phyloP scores from a whole-genome alignment of 2,329 filamentous ascomycete genomes.

The Cladophialophora exuberans region DNA sequence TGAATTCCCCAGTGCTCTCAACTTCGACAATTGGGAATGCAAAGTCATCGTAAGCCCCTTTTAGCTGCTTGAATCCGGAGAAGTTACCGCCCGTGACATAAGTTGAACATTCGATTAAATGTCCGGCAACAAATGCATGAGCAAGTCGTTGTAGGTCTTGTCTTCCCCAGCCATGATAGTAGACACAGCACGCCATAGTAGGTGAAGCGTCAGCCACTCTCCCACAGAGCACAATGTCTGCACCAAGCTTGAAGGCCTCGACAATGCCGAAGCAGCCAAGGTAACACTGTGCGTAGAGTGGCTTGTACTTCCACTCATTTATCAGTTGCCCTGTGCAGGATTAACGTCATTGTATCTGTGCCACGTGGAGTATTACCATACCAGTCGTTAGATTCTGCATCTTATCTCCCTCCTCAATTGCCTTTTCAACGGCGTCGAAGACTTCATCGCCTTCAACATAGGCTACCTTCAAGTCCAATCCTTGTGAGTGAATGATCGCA shows the following conservation, averaged over 20 bases:
- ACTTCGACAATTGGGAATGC: slow-evolving; percentile 36
- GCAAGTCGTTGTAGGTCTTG: slow-evolving; percentile 42
- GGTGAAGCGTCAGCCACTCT: slow-evolving; percentile 46
- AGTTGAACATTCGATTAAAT: slow-evolving; percentile 39
- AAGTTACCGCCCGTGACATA: slow-evolving; percentile 61
- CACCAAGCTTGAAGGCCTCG: slow-evolving; percentile 39
- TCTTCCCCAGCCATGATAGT: slow-evolving; percentile 57
- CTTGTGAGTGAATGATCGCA: slow-evolving; percentile 38
- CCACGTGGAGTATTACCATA: slow-evolving; percentile 13
- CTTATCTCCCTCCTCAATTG: slow-evolving; percentile 35
- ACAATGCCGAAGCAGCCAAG: slow-evolving; percentile 39
- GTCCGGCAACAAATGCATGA: slow-evolving; percentile 33
- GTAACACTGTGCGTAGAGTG: slow-evolving; percentile 35
- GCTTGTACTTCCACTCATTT: slow-evolving; percentile 30
- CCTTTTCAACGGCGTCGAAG: slow-evolving; percentile 35
- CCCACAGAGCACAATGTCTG: slow-evolving; percentile 47
- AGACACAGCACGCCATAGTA: slow-evolving; percentile 44
- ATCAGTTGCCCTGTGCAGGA: too few species aligned
- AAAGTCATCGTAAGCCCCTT: slow-evolving; percentile 22
- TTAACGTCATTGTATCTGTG: too few species aligned
- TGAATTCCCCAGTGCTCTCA: slow-evolving; percentile 22
- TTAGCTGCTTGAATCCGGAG: slow-evolving; percentile 45
- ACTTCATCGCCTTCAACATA: slow-evolving; percentile 48
- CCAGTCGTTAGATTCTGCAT: slow-evolving; percentile 26
- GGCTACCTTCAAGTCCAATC: slow-evolving; percentile 40